Percentiles rank a stretch among this genome's conserved stretches.
phyloP scores from a whole-genome alignment of 148 eudicot genomes.

The Euryodendron excelsum region DNA sequence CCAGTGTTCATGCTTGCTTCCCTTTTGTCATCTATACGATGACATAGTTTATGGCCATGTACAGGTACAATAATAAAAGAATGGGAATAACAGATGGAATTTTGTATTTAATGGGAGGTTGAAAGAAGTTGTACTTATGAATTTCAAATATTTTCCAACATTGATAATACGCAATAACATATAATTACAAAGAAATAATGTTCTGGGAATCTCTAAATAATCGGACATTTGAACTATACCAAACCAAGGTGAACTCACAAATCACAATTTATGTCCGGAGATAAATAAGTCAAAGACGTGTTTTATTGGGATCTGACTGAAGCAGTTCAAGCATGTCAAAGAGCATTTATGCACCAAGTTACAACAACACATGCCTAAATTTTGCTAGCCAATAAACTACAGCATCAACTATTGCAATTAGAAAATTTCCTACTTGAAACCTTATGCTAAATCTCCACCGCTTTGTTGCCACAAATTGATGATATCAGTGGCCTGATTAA shows the following conservation, averaged over 20 bases:
- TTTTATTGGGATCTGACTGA: not conserved
- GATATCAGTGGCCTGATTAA: conserved; percentile 89
- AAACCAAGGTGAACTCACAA: not conserved
- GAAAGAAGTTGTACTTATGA: not conserved
- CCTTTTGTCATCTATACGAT: not conserved
- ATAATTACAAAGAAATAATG: no score
- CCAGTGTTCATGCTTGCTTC: not conserved
- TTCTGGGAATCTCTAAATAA: no score
- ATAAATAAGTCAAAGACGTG: not conserved
- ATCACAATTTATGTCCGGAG: not conserved
- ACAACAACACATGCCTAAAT: no score
- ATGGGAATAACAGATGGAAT: not conserved
- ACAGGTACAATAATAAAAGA: not conserved
- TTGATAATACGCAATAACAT: no score
- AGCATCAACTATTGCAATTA: not conserved
- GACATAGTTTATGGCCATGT: not conserved
- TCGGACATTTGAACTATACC: no score
- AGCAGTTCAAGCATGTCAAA: not conserved
- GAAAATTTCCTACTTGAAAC: not conserved
- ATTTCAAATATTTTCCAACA: not conserved
- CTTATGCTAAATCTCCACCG: conserved; percentile 50
- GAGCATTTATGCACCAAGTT: no score
- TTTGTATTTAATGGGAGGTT: not conserved
- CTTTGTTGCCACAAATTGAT: conserved; percentile 94
- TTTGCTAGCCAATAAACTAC: no score